These are phyloP conservation scores for Zostera marina DNA, from an alignment of 116 monocot species.

Conservation along the genomic window DNA sequence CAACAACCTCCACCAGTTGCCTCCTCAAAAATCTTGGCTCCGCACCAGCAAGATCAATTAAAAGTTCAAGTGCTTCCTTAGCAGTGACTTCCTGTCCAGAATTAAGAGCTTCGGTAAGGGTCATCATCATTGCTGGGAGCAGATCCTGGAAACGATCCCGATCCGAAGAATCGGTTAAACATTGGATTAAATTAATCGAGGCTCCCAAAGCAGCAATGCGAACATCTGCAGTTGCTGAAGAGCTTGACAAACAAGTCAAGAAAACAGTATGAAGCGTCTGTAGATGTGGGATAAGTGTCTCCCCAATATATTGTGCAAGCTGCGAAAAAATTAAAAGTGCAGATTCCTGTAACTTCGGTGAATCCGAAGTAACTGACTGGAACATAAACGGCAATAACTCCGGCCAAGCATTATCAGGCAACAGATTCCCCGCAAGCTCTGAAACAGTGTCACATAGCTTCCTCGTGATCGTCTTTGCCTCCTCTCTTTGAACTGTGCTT, in stretches of 20 bases:
- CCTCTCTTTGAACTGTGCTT: conserved; percentile 30
- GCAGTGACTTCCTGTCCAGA: conserved; percentile 69
- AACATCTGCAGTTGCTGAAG: conserved; percentile 45
- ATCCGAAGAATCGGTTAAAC: conserved; percentile 32
- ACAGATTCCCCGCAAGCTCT: conserved; percentile 47
- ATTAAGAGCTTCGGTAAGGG: conserved; percentile 63
- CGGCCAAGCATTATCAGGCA: conserved; percentile 76
- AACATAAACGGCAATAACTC: conserved; percentile 86
- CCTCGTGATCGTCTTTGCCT: conserved; percentile 41
- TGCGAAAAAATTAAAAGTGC: conserved; percentile 42
- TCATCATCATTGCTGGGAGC: conserved; percentile 87
- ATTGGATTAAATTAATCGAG: conserved; percentile 63
- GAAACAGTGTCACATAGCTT: conserved; percentile 80
- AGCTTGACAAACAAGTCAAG: conserved; percentile 16
- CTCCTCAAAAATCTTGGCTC: conserved; percentile 67
- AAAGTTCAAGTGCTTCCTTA: conserved; percentile 72
- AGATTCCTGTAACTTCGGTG: conserved; percentile 36
- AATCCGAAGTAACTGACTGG: conserved; percentile 37
- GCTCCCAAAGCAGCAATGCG: conserved; percentile 67
- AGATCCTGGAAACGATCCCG: conserved; percentile 73
- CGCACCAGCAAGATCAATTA: conserved; percentile 70
- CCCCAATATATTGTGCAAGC: conserved; percentile 35
- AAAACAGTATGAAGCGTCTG: conserved; percentile 12
- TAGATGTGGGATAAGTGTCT: conserved; percentile 31
- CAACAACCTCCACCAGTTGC: conserved; percentile 60